Evolutionary conservation across 192 early-diverging fungal species (phyloP), one percentile per base, ranked within the genome.

Genomic region (Thamnidium elegans): DNA sequence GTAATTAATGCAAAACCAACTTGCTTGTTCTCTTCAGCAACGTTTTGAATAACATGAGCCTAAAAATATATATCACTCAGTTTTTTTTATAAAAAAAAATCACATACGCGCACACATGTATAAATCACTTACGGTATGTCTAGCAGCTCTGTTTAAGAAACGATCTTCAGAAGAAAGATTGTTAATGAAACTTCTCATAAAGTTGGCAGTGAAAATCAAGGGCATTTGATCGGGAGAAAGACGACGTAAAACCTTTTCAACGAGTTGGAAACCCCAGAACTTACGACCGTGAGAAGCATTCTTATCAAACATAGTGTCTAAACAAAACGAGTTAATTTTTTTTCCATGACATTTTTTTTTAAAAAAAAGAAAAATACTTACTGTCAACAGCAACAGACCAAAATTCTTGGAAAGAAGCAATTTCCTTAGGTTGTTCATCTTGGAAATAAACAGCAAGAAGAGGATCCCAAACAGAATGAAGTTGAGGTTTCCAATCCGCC

Each of bases 261-360:
- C 85, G 20, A 96, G 69, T 58, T 92, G 85, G 78, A 95, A 92
- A 50, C 92, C 95, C 84, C 95, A 88, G 78, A 84, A 93, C 73
- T 90, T 93, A 66, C 91, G 87, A 70, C 93, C 91, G 76, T 95
- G 88, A 54, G 86, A 84, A 13, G 85, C 65, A 7, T 85, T 80
- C 0, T 86, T 77, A 43, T 81, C 83, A 65, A 97, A 96, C 51
- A 97, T 77, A 5, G 84, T 79, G 32, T 88, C 85, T 84, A 72
- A 34, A 31, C 36, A 54, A 26, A 65, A 4, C n/a, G n/a, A 30
- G 45, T 50, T 13, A 31, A 42, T 4, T 34, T 48, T 17, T 50
- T 55, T 10, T 53, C 8, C 7, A 19, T 14, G 13, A 11, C 14
- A n/a, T 48, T 30, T 34, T 4, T 4, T 31, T 21, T 15, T 32